phyloP scores from a whole-genome alignment of 805 yeast genomes.

The Wickerhamomyces ciferrii region DNA sequence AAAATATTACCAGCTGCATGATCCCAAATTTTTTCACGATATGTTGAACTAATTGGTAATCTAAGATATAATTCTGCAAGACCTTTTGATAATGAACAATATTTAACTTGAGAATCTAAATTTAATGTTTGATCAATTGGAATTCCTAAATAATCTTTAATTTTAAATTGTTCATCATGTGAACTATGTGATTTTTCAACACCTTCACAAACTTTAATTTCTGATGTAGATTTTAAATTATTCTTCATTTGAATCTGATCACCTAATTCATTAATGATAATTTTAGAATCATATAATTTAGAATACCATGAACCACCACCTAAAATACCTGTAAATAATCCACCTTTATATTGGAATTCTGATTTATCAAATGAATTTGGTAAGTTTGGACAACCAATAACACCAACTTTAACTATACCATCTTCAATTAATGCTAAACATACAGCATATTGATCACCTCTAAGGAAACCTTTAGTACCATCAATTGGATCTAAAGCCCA shows the following conservation, averaged over 20 bases:
- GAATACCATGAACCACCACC: conserved; percentile 58
- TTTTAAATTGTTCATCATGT: conserved; percentile 75
- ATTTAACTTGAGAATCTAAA: conserved; percentile 94
- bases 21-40: conserved; percentile 97
- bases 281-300: conserved; percentile 28
- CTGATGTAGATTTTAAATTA: conserved; percentile 34
- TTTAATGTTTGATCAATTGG: conserved; percentile 58
- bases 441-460: conserved; percentile 97
- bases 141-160: conserved; percentile 62
- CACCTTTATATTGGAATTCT: conserved; percentile 46
- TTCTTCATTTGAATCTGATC: conserved; percentile 47
- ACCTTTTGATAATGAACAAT: conserved; percentile 86
- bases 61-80: conserved; percentile 90
- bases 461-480: conserved; percentile 93
- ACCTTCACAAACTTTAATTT: conserved; percentile 78
- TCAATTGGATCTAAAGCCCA: conserved; percentile 99
- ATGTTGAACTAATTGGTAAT: conserved; percentile 69
- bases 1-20: conserved; percentile 94
- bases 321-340: conserved; percentile 64
- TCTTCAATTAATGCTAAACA: conserved; percentile 87
- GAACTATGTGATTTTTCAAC: conserved; percentile 95
- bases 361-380: conserved; percentile 31
- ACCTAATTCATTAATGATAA: conserved; percentile 18
- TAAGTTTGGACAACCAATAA: conserved; percentile 94
- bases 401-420: conserved; percentile 83